phyloP scores from a whole-genome alignment of 306 rosid genomes.

The Crataegus laevigata region DNA sequence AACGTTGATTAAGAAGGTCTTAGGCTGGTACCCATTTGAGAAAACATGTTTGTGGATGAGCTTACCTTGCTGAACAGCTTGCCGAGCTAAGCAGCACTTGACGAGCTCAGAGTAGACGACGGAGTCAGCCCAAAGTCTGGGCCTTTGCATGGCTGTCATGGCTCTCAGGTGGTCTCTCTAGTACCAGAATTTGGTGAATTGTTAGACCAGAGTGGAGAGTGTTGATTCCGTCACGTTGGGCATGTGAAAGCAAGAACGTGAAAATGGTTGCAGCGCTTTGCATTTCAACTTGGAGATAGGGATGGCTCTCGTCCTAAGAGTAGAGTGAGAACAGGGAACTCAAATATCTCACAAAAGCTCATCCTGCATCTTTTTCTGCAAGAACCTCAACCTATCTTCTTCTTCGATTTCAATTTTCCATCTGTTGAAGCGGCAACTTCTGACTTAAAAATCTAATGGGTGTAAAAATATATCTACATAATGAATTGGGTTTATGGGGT shows the following conservation, averaged over 20 bases:
- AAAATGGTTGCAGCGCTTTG: constrained; percentile 13
- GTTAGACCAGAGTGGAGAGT: constrained; percentile 33
- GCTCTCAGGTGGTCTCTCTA: constrained; percentile 65
- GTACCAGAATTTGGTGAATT: constrained; percentile 42
- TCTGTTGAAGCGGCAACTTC: too few species aligned
- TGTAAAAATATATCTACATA: too few species aligned
- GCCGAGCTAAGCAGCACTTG: constrained; percentile 66
- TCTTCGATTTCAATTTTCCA: too few species aligned
- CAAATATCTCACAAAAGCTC: too few species aligned
- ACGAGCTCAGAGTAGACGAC: constrained; percentile 68
- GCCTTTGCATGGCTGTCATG: constrained; percentile 56
- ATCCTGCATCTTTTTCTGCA: too few species aligned
- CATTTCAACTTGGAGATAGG: constrained; percentile 23
- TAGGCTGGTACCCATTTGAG: constrained; percentile 49
- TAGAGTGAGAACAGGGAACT: neutral
- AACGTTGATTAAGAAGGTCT: constrained; percentile 49
- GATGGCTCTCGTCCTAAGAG: neutral
- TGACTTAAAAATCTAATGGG: too few species aligned
- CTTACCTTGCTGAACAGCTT: constrained; percentile 54
- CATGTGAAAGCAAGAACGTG: constrained; percentile 16
- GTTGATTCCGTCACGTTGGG: constrained; percentile 6
- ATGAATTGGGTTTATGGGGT: too few species aligned
- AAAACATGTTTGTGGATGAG: constrained; percentile 62
- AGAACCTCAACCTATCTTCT: too few species aligned
- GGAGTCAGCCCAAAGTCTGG: constrained; percentile 45